These are phyloP conservation scores for Cordyceps cateniannulata DNA, from an alignment of 2,329 filamentous ascomycete genomes.

Conservation along the genomic window DNA sequence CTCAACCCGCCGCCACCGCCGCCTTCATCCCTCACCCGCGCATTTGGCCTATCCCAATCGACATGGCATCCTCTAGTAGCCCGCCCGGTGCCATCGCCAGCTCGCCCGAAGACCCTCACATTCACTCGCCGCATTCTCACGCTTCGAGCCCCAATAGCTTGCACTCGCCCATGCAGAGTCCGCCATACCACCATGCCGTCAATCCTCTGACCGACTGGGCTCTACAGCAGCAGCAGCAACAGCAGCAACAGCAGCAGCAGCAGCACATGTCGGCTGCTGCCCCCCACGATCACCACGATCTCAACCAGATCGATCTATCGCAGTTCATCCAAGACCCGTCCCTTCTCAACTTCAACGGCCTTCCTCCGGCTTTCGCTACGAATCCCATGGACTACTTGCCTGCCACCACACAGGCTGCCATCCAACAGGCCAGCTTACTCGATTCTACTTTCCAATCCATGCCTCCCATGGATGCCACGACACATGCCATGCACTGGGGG, in stretches of 20 bases:
- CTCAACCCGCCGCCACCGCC: slow-evolving; percentile 18
- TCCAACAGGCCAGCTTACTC: slow-evolving; percentile 53
- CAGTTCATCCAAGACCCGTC: slow-evolving; percentile 52
- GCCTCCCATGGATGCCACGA: slow-evolving; percentile 48
- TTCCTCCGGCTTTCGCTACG: slow-evolving; percentile 44
- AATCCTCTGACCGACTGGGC: slow-evolving; percentile 57
- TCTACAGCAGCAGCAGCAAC: slow-evolving; percentile 49
- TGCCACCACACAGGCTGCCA: slow-evolving; percentile 54
- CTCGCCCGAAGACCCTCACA: slow-evolving; percentile 44
- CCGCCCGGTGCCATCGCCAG: slow-evolving; percentile 39
- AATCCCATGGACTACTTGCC: slow-evolving; percentile 55
- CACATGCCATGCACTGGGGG: slow-evolving; percentile 54
- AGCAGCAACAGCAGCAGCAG: slow-evolving; percentile 43
- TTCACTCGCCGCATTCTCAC: slow-evolving; percentile 42
- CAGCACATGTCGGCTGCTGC: slow-evolving; percentile 15
- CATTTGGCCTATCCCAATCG: slow-evolving; percentile 47
- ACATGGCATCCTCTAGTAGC: slow-evolving; percentile 39
- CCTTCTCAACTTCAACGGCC: slow-evolving; percentile 49
- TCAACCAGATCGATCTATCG: slow-evolving; percentile 40
- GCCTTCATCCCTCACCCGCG: slow-evolving; percentile 31
- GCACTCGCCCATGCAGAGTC: slow-evolving; percentile 44
- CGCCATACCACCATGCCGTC: slow-evolving; percentile 45
- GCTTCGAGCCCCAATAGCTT: slow-evolving; percentile 47
- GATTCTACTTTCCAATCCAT: slow-evolving; percentile 57
- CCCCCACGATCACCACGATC: slow-evolving; percentile 23